Percentiles rank a stretch among this genome's conserved stretches.
phyloP scores from a whole-genome alignment of 495 filamentous ascomycete genomes.

The Chaetomium fimeti region DNA sequence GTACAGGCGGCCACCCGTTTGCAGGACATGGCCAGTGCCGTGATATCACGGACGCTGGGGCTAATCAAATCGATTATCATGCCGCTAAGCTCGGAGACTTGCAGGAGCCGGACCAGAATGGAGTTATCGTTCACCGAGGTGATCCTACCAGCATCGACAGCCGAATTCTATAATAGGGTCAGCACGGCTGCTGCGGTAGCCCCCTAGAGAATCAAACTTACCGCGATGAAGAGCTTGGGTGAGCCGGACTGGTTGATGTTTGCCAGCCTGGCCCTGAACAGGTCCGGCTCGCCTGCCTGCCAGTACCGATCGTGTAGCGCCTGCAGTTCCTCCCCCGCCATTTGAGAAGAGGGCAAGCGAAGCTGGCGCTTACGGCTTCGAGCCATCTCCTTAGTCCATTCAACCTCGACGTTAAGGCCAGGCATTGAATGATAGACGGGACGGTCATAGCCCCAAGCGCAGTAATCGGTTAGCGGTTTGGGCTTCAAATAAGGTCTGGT shows the following conservation, averaged over 20 bases:
- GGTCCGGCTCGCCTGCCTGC: neutral
- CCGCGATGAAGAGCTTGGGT: slow-evolving; percentile 5
- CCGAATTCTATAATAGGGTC: neutral
- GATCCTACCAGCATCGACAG: neutral
- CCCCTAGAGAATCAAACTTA: neutral
- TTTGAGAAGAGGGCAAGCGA: neutral
- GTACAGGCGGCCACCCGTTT: neutral
- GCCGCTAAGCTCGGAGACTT: slow-evolving; percentile 11
- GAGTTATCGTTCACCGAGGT: neutral
- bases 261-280: slow-evolving; percentile 7
- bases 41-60: slow-evolving; percentile 23
- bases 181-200: neutral
- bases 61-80: slow-evolving; percentile 9
- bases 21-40: slow-evolving; percentile 23
- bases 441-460: slow-evolving; percentile 13
- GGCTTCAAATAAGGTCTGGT: slow-evolving; percentile 3
- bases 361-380: neutral
- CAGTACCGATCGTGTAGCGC: neutral
- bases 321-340: neutral
- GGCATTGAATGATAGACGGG: slow-evolving; percentile 1
- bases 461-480: neutral
- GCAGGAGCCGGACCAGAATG: slow-evolving; percentile 12
- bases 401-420: neutral
- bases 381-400: slow-evolving; percentile 2
- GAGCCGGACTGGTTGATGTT: neutral